phyloP scores from a whole-genome alignment of 345 rosid species.

The Gossypium ekmanianum region DNA sequence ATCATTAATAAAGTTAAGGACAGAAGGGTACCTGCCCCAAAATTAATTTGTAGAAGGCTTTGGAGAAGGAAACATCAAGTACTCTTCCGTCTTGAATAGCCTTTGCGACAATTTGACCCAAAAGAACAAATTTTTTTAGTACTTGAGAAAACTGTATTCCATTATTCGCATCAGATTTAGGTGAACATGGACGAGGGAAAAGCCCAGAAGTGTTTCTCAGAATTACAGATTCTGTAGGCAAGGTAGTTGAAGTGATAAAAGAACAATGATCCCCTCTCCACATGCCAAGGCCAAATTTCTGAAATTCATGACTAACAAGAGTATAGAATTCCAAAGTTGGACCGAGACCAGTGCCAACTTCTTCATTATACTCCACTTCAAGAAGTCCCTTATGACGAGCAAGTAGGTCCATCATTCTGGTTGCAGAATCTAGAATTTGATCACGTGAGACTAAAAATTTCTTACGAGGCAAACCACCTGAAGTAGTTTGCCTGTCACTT shows the following conservation, averaged over 20 bases:
- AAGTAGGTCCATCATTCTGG: slow-evolving; percentile 72
- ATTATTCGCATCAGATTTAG: slow-evolving; percentile 31
- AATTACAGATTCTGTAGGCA: slow-evolving; percentile 29
- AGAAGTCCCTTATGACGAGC: slow-evolving; percentile 53
- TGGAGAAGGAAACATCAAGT: slow-evolving; percentile 82
- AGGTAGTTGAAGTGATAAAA: slow-evolving; percentile 21
- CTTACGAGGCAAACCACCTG: slow-evolving; percentile 50
- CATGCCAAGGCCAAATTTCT: slow-evolving; percentile 66
- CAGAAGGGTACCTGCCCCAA: slow-evolving; percentile 58
- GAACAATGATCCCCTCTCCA: slow-evolving; percentile 72
- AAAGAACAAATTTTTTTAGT: slow-evolving; percentile 55
- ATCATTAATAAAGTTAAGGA: background rate
- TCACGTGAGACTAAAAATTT: slow-evolving; percentile 77
- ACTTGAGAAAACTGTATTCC: slow-evolving; percentile 48
- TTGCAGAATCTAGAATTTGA: slow-evolving; percentile 68
- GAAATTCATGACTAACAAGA: slow-evolving; percentile 82
- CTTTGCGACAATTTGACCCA: slow-evolving; percentile 87
- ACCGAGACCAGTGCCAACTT: slow-evolving; percentile 98
- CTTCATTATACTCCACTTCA: slow-evolving; percentile 85
- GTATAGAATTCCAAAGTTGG: slow-evolving; percentile 95
- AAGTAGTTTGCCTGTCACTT: slow-evolving; percentile 46
- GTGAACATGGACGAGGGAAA: slow-evolving; percentile 79
- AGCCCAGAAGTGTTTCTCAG: slow-evolving; percentile 52
- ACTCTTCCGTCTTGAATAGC: slow-evolving; percentile 94
- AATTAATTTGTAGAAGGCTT: slow-evolving; percentile 76